Percentiles rank a stretch among this genome's conserved stretches.
Conservation (phyloP, 805 yeast genomes). For the Candida khao-thaluensis region DNA sequence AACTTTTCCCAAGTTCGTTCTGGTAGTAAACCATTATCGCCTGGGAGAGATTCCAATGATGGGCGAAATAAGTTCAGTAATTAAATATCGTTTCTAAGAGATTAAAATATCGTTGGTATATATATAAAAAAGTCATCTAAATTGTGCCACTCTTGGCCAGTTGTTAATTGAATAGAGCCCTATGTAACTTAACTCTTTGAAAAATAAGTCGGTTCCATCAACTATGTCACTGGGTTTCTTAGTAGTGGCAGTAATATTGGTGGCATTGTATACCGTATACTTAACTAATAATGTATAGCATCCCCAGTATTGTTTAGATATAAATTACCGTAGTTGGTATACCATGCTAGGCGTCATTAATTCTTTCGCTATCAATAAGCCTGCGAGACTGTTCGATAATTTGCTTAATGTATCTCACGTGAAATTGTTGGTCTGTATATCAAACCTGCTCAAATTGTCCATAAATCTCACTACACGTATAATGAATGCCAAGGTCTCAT, state of each 20-base stretch:
- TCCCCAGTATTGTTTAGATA: constrained; percentile 1
- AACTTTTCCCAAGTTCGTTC: neutral
- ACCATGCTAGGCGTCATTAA: constrained; percentile 2
- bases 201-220: constrained; percentile 1
- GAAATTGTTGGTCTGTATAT: constrained; percentile 1
- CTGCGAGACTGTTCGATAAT: constrained; percentile 2
- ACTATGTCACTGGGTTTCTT: constrained; percentile 1
- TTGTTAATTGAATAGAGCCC: constrained; percentile 2
- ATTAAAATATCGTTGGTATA: neutral
- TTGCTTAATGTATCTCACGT: constrained; percentile 1
- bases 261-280: constrained; percentile 1
- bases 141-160: neutral
- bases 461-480: constrained; percentile 2
- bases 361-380: constrained; percentile 1
- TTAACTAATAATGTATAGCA: neutral
- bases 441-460: constrained; percentile 3
- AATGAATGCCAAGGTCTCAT: neutral
- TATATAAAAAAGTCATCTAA: neutral
- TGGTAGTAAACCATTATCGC: neutral
- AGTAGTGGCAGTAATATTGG: neutral
- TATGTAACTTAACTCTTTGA: constrained; percentile 2
- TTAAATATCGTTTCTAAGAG: neutral
- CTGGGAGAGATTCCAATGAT: neutral
- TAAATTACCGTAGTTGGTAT: constrained; percentile 1
- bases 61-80: neutral